Conservation (phyloP, 768 basidiomycete genomes). For the Neoboletus subvelutipes region DNA sequence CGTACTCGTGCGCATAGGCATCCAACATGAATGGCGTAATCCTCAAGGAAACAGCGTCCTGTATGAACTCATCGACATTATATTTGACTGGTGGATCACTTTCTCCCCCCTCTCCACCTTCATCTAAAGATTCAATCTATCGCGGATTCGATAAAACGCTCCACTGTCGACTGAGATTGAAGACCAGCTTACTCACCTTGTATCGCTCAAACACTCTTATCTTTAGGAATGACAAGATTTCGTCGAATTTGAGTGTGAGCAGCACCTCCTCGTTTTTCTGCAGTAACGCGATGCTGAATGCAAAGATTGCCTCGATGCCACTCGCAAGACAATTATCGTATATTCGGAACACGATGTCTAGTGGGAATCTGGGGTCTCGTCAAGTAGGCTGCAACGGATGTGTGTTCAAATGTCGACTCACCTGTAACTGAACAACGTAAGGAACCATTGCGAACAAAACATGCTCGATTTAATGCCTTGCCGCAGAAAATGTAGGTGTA, state of each 20-base stretch:
- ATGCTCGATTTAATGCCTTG: conserved; percentile 97
- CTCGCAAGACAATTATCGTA: conserved; percentile 96
- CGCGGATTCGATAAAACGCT: neutral
- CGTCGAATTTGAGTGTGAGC: conserved; percentile 84
- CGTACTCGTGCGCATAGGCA: conserved; percentile 83
- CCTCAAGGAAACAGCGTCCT: conserved; percentile 78
- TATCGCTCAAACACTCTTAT: conserved; percentile 81
- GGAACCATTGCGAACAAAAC: conserved; percentile 98
- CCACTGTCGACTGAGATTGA: neutral
- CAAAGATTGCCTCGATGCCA: conserved; percentile 96
- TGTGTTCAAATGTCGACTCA: conserved; percentile 31
- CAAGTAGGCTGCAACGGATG: neutral
- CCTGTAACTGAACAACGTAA: conserved; percentile 97
- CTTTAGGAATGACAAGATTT: conserved; percentile 83
- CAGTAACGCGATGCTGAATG: conserved; percentile 85
- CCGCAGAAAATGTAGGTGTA: conserved; percentile 90
- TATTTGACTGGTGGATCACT: conserved; percentile 40
- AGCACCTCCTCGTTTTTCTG: conserved; percentile 84
- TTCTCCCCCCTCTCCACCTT: conserved; percentile 28
- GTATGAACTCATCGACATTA: conserved; percentile 78
- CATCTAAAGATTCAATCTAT: conserved; percentile 31
- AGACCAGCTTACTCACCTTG: conserved; percentile 39
- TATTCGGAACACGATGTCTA: conserved; percentile 93
- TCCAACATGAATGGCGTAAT: conserved; percentile 98
- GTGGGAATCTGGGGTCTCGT: conserved; percentile 67